Base-by-base conservation (phyloP, 306 rosid genomes). In the Crotalaria pallida region DNA sequence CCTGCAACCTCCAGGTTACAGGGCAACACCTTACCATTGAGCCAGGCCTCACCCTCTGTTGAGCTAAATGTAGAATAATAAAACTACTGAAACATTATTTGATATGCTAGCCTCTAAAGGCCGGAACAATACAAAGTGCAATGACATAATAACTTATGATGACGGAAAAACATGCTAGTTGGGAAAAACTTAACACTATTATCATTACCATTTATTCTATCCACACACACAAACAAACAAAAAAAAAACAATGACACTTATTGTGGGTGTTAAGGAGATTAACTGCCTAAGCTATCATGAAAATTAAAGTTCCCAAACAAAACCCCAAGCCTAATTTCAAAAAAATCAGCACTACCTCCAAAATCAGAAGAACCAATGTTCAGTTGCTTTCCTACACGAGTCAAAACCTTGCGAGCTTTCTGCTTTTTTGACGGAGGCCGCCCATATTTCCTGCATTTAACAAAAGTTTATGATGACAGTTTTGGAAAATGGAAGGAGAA, bases 371-470 rank as follows among this genome's bases (percentile, higher is more conserved):
- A 80, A 38, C 84, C 80, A 53, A 73, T 80, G 17, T 51, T 79
- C 59, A 71, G 69, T 38, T 64, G 83, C 67, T 86, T 84, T 80
- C 88, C 90, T 45, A 76, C 79, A 63, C 82, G 84, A 84, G 91
- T 67, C 80, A 77, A 69, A 67, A 68, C 73, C 74, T 90, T 88
- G 69, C 88, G 93, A 72, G 86, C 98, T 82, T 88, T 88, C 71
- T 80, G 91, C 80, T 93, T 93, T 80, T 86, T 93, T 2, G 89
- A 79, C 65, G 93, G 91, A 67, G 93, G 96, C 55, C 92, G 91
- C 4, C 98, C 98, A 45, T 86, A 69, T 84, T 86, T 90, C 65
- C 98, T 87, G 86, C 75, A 71, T 31, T 75, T 58, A 82, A 72
- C 55, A 74, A 84, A 59, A 27, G 27, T 34, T 52, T 51, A 27